Conservation (phyloP, 768 basidiomycete genomes). For the Filobasidium floriforme region DNA sequence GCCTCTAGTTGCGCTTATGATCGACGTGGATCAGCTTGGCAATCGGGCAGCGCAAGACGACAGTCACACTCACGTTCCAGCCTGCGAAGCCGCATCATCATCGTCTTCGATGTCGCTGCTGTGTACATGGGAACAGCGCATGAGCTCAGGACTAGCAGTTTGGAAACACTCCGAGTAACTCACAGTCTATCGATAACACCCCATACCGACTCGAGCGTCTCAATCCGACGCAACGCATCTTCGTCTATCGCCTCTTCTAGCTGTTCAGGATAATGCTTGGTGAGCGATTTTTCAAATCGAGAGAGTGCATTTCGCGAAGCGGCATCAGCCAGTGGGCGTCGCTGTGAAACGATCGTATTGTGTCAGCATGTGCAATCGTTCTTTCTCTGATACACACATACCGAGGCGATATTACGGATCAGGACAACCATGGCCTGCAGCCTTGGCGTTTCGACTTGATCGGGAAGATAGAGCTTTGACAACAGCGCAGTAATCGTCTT, state of each 20-base stretch:
- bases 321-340: constrained; percentile 56
- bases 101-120: constrained; percentile 5
- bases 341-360: constrained; percentile 45
- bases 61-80: neutral
- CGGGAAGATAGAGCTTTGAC: constrained; percentile 59
- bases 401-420: constrained; percentile 55
- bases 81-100: constrained; percentile 2
- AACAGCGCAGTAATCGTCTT: constrained; percentile 61
- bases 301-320: constrained; percentile 61
- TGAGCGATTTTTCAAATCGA: constrained; percentile 60
- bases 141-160: neutral
- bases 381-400: constrained; percentile 34
- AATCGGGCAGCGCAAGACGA: neutral
- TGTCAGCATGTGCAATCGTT: neutral
- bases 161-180: constrained; percentile 1
- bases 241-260: constrained; percentile 56
- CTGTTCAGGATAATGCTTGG: constrained; percentile 65
- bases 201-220: constrained; percentile 27
- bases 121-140: neutral
- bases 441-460: constrained; percentile 61
- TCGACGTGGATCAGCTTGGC: neutral
- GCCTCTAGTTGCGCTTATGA: neutral
- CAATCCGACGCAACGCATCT: constrained; percentile 26
- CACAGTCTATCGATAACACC: constrained; percentile 34
- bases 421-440: constrained; percentile 54